Conservation (phyloP, 2,329 filamentous ascomycete species). For the Hypomyces perniciosus region DNA sequence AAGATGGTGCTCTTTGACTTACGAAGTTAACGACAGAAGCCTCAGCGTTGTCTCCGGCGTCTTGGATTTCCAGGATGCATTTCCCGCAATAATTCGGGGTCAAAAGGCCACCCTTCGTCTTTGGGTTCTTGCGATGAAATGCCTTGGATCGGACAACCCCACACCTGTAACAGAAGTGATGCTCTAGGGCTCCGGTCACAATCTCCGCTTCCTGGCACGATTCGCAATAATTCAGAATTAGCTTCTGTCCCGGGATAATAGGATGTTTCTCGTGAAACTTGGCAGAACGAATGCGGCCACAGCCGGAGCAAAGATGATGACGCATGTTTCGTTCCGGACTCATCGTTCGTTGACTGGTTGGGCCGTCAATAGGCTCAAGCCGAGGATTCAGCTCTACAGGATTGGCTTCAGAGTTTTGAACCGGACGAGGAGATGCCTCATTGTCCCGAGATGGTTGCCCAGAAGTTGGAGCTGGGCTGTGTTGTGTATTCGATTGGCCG, state of each 20-base stretch:
- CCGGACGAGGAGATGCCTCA: background rate
- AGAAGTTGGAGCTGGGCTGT: background rate
- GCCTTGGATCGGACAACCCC: constrained; percentile 21
- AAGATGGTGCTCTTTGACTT: constrained; percentile 9
- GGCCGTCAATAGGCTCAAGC: background rate
- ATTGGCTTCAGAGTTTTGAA: background rate
- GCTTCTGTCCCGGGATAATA: constrained; percentile 16
- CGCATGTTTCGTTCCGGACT: constrained; percentile 18
- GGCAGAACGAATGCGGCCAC: constrained; percentile 29
- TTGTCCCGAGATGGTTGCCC: background rate
- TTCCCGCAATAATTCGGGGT: constrained; percentile 28
- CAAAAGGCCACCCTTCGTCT: constrained; percentile 20
- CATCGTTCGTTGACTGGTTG: constrained; percentile 11
- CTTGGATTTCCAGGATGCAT: constrained; percentile 22
- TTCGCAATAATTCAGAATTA: constrained; percentile 30
- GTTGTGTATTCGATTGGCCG: background rate
- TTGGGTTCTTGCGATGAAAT: constrained; percentile 19
- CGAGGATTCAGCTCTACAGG: background rate
- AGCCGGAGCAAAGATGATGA: constrained; percentile 32
- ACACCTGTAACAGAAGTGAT: constrained; percentile 38
- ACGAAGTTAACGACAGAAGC: constrained; percentile 22
- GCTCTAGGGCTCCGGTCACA: constrained; percentile 17
- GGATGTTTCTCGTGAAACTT: constrained; percentile 31
- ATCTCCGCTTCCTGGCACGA: constrained; percentile 26
- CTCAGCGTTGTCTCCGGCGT: constrained; percentile 20